Evolutionary conservation across 192 early-diverging fungal species (phyloP).

Genomic region (Linnemannia exigua): DNA sequence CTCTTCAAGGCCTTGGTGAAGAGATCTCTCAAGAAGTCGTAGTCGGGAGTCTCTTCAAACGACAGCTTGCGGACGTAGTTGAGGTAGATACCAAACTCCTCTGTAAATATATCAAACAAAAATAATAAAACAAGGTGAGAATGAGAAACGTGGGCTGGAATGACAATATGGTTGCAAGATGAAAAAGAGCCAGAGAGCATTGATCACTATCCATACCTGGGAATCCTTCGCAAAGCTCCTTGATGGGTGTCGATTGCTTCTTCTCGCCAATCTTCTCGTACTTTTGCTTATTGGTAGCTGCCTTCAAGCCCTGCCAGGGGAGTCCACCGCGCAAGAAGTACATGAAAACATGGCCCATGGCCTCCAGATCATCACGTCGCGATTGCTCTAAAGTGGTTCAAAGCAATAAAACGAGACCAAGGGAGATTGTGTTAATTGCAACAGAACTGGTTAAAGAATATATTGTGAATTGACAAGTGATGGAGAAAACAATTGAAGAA

Average conservation of each 20-base stretch:
- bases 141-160: neutral
- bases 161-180: neutral
- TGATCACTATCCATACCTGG: conserved; percentile 68
- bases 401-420: conserved; percentile 7
- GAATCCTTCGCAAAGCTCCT: conserved; percentile 92
- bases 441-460: neutral
- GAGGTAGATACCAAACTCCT: conserved; percentile 93
- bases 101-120: conserved; percentile 40
- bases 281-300: conserved; percentile 98
- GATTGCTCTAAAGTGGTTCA: conserved; percentile 84
- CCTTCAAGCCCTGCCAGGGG: conserved; percentile 99
- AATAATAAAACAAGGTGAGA: neutral
- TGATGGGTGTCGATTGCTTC: conserved; percentile 91
- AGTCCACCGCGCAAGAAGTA: conserved; percentile 95
- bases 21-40: conserved; percentile 90
- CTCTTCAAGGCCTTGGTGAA: conserved; percentile 84
- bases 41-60: conserved; percentile 98
- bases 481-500: conserved; percentile 10
- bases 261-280: conserved; percentile 99
- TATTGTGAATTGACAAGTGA: neutral
- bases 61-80: conserved; percentile 91
- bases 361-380: conserved; percentile 96
- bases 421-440: neutral
- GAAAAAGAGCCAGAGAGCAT: neutral
- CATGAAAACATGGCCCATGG: conserved; percentile 98